Conservation (phyloP, 2,329 filamentous ascomycete genomes). For the Botrytis fragariae region DNA sequence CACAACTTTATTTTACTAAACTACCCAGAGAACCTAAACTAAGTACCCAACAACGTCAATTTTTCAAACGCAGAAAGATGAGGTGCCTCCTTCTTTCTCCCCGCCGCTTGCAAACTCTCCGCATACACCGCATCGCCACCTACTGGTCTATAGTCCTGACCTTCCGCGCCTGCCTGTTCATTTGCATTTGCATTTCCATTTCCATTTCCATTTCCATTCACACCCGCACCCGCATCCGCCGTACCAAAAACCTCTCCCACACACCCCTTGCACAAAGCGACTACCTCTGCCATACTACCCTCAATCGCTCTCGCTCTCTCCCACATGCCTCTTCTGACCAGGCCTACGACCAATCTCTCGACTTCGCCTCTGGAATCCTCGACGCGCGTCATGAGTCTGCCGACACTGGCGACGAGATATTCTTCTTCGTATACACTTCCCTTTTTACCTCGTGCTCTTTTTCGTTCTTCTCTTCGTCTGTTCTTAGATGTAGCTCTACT, state of each 20-base stretch:
- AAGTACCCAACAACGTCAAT: slow-evolving; percentile 42
- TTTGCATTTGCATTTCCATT: background rate
- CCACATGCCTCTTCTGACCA: slow-evolving; percentile 79
- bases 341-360: slow-evolving; percentile 68
- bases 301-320: slow-evolving; percentile 81
- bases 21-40: background rate
- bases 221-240: background rate
- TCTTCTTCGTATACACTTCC: slow-evolving; percentile 98
- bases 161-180: background rate
- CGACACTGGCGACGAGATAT: slow-evolving; percentile 86
- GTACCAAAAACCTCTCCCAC: slow-evolving; percentile 68
- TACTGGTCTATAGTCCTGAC: slow-evolving; percentile 32
- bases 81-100: slow-evolving; percentile 36
- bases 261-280: slow-evolving; percentile 64
- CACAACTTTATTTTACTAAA: background rate
- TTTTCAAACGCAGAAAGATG: slow-evolving; percentile 43
- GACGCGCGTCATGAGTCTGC: slow-evolving; percentile 77
- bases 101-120: slow-evolving; percentile 36
- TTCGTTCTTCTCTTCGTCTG: slow-evolving; percentile 85
- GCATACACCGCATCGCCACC: slow-evolving; percentile 39
- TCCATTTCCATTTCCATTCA: too few species aligned
- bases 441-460: slow-evolving; percentile 90
- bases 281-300: slow-evolving; percentile 68
- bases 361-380: slow-evolving; percentile 70
- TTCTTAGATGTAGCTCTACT: slow-evolving; percentile 85